Evolutionary conservation across 208 protist species (phyloP).

Genomic region (Strigomonas galati): DNA sequence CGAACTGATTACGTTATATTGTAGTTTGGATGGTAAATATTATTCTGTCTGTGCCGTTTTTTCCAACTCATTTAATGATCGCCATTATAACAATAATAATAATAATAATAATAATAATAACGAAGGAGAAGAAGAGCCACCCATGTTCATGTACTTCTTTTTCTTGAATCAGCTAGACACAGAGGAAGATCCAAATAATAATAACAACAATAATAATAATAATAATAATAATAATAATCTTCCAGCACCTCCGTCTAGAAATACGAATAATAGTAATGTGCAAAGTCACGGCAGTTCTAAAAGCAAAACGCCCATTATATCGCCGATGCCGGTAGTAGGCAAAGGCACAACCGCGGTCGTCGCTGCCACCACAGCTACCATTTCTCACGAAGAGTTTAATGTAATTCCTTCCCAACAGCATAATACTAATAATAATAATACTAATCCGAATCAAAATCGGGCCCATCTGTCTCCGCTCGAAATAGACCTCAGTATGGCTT

Average conservation of each 20-base stretch:
- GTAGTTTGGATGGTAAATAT: background rate
- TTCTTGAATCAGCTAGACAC: background rate
- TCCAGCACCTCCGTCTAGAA: too few relatives aligned
- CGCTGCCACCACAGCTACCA: background rate
- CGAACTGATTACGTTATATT: background rate
- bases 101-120: conserved; percentile 1
- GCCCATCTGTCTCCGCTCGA: too few relatives aligned
- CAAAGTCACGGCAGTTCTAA: too few relatives aligned
- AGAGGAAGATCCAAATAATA: background rate
- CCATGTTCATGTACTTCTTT: background rate
- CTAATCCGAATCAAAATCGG: background rate
- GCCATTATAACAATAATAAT: conserved; percentile 7
- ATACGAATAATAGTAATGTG: too few relatives aligned
- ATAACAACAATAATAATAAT: too few relatives aligned
- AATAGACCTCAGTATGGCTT: too few relatives aligned
- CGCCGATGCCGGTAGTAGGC: too few relatives aligned
- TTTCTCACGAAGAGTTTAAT: background rate
- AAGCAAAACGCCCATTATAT: too few relatives aligned
- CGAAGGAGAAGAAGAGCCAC: background rate
- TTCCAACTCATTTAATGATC: background rate
- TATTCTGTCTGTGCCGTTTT: background rate
- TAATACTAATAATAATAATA: conserved; percentile 4
- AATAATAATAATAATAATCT: too few relatives aligned
- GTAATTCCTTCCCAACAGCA: background rate
- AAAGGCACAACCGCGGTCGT: too few relatives aligned